Base-by-base conservation (phyloP, 345 rosid species). In the Atalantia buxifolia region DNA sequence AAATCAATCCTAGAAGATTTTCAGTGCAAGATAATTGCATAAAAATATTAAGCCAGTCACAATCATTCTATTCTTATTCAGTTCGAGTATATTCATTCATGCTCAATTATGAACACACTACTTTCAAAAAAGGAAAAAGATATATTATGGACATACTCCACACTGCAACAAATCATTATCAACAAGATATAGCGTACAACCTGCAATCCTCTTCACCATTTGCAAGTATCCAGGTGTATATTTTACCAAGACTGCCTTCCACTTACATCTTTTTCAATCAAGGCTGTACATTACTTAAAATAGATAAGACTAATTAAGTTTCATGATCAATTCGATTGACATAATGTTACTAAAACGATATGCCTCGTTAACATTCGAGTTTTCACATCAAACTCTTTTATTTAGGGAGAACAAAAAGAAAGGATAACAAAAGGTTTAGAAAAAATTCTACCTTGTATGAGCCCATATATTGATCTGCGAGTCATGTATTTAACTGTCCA, bases 361-460 rank as follows among this genome's bases (percentile, higher is more conserved):
- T 18, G 62, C 21, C 71, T 27, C 71, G 25, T 28, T 69, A 10
- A 36, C 35, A 40, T 55, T 24, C 25, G 50, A 77, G 53, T 72
- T 62, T 48, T 60, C 27, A 30, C 14, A 30, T 36, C n/a, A 75
- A 45, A 68, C 40, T 73, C 66, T 62, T 6, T 62, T 62, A 25
- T 62, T 27, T 22, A 18, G 53, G 59, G 50, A 45, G 50, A 45
- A 50, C 31, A 27, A 66, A 38, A 66, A 21, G 21, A 30, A n/a
- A 28, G 53, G 13, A 3, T 12, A 31, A n/a, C 13, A 70, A 6
- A 25, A n/a, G 10, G 7, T 27, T 18, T 14, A 42, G 27, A 19
- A 68, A 30, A 64, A 24, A 59, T 67, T 40, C 55, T 7, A 81
- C 66, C 82, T 71, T 65, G 10, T 28, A 36, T 55, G n/a, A 36